Conservation (phyloP, 768 basidiomycete genomes). For the Gloeostereum incarnatum region DNA sequence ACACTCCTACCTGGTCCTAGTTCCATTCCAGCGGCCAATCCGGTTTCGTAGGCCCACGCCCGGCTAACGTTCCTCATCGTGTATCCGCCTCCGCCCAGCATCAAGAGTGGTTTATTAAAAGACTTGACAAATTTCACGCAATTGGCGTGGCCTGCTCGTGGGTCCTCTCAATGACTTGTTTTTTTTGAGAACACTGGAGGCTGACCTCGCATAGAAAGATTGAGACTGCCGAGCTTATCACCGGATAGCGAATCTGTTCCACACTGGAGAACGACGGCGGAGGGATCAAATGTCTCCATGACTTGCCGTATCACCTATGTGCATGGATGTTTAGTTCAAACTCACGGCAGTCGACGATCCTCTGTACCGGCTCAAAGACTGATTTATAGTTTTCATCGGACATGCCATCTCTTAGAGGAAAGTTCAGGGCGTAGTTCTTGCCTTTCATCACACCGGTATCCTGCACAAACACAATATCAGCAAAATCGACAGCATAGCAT, state of each 20-base stretch:
- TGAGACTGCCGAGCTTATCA: constrained; percentile 92
- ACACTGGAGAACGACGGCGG: constrained; percentile 94
- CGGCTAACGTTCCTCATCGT: constrained; percentile 97
- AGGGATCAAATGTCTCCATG: constrained; percentile 91
- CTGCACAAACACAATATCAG: constrained; percentile 30
- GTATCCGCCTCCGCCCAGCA: constrained; percentile 96
- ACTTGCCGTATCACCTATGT: constrained; percentile 82
- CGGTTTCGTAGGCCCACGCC: constrained; percentile 97
- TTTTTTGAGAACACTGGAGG: neutral
- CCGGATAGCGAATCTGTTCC: constrained; percentile 96
- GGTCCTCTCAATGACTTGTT: constrained; percentile 1
- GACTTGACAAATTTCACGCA: constrained; percentile 97
- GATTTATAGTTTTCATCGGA: constrained; percentile 92
- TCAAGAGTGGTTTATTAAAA: constrained; percentile 86
- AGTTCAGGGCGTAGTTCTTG: constrained; percentile 90
- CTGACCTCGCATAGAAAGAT: constrained; percentile 89
- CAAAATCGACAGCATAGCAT: constrained; percentile 1
- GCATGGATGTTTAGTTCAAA: neutral
- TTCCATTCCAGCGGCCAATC: constrained; percentile 95
- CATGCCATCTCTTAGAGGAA: constrained; percentile 91
- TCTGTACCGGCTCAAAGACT: constrained; percentile 87
- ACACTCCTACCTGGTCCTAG: constrained; percentile 61
- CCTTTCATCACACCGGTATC: constrained; percentile 93
- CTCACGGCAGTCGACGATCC: neutral
- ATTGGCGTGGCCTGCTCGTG: constrained; percentile 75